Evolutionary conservation across 352 stramenopile genomes (phyloP).

Genomic region (Globisporangium mamillatum): DNA sequence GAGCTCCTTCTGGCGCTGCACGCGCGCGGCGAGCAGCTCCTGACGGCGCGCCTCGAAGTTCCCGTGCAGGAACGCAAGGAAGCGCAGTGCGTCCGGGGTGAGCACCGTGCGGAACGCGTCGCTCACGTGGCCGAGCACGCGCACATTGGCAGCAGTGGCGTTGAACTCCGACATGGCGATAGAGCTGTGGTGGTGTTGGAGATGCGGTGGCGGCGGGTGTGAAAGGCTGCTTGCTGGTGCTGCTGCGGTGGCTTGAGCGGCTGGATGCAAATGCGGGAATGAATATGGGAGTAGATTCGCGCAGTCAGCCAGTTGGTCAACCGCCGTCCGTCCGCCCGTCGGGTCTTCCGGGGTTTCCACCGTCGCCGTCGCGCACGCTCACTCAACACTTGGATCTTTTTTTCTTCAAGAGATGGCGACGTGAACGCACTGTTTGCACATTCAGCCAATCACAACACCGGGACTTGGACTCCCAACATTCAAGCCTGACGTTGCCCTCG

Average conservation of each 20-base stretch:
- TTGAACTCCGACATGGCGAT: constrained; percentile 45
- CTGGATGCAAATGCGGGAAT: constrained; percentile 18
- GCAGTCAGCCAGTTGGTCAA: background rate
- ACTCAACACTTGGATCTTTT: background rate
- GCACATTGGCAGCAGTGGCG: constrained; percentile 61
- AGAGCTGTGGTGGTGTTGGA: background rate
- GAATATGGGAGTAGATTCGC: background rate
- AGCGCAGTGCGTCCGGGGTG: constrained; percentile 89
- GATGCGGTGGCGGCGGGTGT: background rate
- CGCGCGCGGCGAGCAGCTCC: constrained; percentile 44
- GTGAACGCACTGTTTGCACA: constrained; percentile 16
- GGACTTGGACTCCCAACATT: constrained; percentile 2
- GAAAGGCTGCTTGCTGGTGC: constrained; percentile 1
- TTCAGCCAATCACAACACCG: constrained; percentile 19
- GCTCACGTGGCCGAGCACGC: constrained; percentile 81
- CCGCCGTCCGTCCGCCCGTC: background rate
- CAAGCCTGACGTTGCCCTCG: constrained; percentile 16
- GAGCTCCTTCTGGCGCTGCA: constrained; percentile 68
- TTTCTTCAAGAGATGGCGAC: constrained; percentile 15
- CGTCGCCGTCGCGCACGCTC: background rate
- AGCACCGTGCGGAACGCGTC: constrained; percentile 82
- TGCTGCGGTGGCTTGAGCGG: constrained; percentile 1
- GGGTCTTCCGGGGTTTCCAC: background rate
- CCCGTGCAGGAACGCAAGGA: constrained; percentile 88
- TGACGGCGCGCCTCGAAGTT: constrained; percentile 79